Evolutionary conservation across 768 basidiomycete genomes (phyloP), one percentile per base, ranked within the genome.

Genomic region (Boletus sp.): DNA sequence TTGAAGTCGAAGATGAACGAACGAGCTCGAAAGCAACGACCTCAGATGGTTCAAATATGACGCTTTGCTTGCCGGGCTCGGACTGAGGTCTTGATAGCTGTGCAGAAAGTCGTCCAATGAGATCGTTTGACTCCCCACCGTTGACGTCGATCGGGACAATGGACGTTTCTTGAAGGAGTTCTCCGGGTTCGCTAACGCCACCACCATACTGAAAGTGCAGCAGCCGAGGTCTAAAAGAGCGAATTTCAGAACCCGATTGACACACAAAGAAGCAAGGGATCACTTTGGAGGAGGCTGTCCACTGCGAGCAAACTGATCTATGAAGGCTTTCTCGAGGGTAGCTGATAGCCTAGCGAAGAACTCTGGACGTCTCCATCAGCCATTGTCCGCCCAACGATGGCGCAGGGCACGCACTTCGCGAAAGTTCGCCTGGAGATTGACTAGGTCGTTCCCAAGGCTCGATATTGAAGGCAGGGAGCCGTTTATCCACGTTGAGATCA

Each of bases 21-120:
- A 68, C 54, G 25, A 81, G 69, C 30, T 83, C 75, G 64, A 89
- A 89, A 0, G 79, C 75, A 38, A 90, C 75, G 32, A 88, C 74
- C 32, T 85, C 81, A 8, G 87, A 85, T 2, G 85, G 77, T 38
- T 78, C 75, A 17, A 81, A 73, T 53, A 89, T 88, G 29, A 85
- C 79, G 27, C 82, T 79, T 62, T 83, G 83, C 53, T 51, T 78
- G 69, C 42, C 57, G 17, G 55, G 56, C 9, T 64, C 63, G 9
- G 59, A 55, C 50, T 55, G 65, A 45, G 55, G 64, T 35, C 54
- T 68, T 41, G 71, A 69, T 6, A 76, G 55, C 52, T 66, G 71
- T n/a, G 69, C 68, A 27, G 72, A 72, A 17, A 71, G 66, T 43
- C 81, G 79, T 9, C 81, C 77, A 23, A 88, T 72, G 47, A 88